phyloP scores from a whole-genome alignment of 306 rosid genomes.

The Macrotyloma uniflorum region DNA sequence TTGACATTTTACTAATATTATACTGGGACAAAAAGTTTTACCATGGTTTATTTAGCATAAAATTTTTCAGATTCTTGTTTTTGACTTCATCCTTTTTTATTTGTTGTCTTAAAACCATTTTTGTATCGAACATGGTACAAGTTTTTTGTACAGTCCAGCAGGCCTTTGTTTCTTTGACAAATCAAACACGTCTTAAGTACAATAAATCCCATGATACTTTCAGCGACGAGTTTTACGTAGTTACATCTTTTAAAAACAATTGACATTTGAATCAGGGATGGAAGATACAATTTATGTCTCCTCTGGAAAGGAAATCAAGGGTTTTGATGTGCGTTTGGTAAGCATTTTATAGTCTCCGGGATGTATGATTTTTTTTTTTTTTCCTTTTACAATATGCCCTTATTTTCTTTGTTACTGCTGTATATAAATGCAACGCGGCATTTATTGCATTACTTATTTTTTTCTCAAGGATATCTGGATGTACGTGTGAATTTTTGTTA shows the following conservation, averaged over 20 bases:
- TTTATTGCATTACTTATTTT: constrained; percentile 16
- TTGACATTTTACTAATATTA: background rate
- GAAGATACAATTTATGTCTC: constrained; percentile 78
- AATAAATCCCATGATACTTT: background rate
- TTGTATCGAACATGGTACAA: background rate
- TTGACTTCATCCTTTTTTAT: background rate
- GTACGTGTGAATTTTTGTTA: background rate
- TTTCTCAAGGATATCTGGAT: constrained; percentile 17
- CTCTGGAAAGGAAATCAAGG: constrained; percentile 79
- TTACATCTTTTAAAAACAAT: constrained; percentile 23
- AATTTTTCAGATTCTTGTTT: background rate
- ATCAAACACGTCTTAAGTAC: background rate
- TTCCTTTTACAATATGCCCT: background rate
- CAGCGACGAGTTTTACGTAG: background rate
- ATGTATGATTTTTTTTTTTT: constrained; percentile 28
- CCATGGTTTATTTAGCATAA: background rate
- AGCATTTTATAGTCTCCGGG: constrained; percentile 36
- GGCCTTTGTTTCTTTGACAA: background rate
- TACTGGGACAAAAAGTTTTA: background rate
- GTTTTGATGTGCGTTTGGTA: constrained; percentile 90
- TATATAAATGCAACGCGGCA: background rate
- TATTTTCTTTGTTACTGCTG: background rate
- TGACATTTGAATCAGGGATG: constrained; percentile 66
- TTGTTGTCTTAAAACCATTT: background rate
- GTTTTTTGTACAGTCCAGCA: background rate